phyloP scores from a whole-genome alignment of 192 early-diverging fungal species.

The Coemansia sp. region DNA sequence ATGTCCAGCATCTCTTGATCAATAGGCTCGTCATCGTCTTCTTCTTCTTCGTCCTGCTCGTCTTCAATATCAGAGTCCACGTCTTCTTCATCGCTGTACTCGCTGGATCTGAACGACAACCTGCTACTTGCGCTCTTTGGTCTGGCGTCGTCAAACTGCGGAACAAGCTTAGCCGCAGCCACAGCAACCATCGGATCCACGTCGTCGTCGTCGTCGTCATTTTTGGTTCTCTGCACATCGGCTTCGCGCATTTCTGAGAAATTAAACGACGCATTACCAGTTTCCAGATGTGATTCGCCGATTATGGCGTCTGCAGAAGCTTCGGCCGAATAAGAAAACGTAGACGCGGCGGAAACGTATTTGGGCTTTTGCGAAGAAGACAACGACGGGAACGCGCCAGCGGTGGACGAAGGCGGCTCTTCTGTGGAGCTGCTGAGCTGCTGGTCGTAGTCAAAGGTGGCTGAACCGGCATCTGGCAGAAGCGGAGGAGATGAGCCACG shows the following conservation, averaged over 20 bases:
- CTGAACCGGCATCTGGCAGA: not conserved
- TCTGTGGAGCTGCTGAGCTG: not conserved
- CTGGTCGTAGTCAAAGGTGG: not conserved
- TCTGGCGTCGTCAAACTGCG: slow-evolving; percentile 2
- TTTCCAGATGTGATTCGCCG: not conserved
- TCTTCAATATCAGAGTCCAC: slow-evolving; percentile 13
- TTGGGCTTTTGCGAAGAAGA: not conserved
- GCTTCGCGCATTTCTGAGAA: not conserved
- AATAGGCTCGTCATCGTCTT: slow-evolving; percentile 30
- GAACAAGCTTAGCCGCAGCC: slow-evolving; percentile 5
- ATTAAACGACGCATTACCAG: not conserved
- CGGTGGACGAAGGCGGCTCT: not conserved
- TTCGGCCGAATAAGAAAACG: not conserved
- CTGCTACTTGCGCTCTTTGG: not conserved
- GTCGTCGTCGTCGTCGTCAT: slow-evolving; percentile 3
- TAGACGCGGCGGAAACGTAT: not conserved
- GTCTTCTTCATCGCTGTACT: slow-evolving; percentile 14
- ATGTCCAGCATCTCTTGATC: slow-evolving; percentile 51
- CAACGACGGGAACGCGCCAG: not conserved
- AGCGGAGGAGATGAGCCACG: slow-evolving; percentile 30
- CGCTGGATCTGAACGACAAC: not conserved
- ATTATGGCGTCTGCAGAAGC: not conserved
- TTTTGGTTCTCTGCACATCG: not conserved
- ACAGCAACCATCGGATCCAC: slow-evolving; percentile 2
- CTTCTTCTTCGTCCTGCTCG: slow-evolving; percentile 7